phyloP scores from a whole-genome alignment of 2,329 filamentous ascomycete genomes.

The Botrytis fragariae region DNA sequence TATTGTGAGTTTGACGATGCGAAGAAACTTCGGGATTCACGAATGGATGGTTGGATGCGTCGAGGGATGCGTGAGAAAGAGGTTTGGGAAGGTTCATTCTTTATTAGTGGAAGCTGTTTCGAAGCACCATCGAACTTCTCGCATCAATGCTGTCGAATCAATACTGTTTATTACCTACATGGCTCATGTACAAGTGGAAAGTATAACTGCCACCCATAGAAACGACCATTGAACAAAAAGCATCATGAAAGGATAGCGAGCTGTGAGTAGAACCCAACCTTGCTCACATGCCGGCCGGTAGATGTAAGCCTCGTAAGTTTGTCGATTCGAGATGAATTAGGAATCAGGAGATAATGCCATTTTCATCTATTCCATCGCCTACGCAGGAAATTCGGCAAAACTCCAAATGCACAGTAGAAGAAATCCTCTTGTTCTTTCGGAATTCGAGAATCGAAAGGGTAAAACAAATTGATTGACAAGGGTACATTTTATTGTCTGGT shows the following conservation, averaged over 20 bases:
- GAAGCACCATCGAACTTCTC: neutral
- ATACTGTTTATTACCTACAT: neutral
- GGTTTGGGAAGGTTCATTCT: constrained; percentile 5
- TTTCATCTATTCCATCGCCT: constrained; percentile 13
- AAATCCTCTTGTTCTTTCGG: neutral
- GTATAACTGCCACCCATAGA: neutral
- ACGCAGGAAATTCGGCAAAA: constrained; percentile 23
- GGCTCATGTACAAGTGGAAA: neutral
- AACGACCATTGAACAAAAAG: neutral
- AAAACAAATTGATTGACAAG: neutral
- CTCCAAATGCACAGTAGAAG: neutral
- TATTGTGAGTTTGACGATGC: constrained; percentile 5
- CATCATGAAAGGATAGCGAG: neutral
- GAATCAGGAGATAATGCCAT: constrained; percentile 19
- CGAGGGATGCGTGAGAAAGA: neutral
- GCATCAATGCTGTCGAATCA: neutral
- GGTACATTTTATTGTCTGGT: neutral
- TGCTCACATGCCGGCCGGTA: constrained; percentile 19
- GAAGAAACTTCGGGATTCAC: constrained; percentile 9
- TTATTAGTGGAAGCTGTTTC: neutral
- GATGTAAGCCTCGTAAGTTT: constrained; percentile 13
- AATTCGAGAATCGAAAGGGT: neutral
- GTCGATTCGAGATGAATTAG: constrained; percentile 10
- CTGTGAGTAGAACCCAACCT: constrained; percentile 7
- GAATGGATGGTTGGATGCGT: neutral